Evolutionary conservation across 208 protist species (phyloP).

Genomic region (Blastocrithidia nonstop): DNA sequence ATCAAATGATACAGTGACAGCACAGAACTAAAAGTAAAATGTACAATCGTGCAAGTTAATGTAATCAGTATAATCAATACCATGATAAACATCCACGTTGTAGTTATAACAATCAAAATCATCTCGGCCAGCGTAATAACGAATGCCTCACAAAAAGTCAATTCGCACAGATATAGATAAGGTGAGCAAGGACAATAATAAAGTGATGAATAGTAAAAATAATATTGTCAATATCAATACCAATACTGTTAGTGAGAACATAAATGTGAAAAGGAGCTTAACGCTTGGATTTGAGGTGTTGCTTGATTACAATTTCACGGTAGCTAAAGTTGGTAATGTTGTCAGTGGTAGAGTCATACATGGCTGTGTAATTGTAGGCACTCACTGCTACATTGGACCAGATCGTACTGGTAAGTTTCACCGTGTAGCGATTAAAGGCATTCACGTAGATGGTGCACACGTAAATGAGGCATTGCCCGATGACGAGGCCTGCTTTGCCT

Average conservation of each 20-base stretch:
- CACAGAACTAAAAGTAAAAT: no score
- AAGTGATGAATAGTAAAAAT: no score
- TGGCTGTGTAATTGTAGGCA: conserved; percentile 76
- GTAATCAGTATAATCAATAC: no score
- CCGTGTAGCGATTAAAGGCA: conserved; percentile 59
- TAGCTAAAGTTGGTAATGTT: conserved; percentile 86
- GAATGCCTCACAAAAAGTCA: no score
- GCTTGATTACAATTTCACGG: conserved; percentile 54
- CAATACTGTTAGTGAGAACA: conserved; percentile 11
- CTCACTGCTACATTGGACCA: conserved; percentile 85
- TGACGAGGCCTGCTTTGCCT: conserved; percentile 85
- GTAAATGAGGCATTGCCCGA: conserved; percentile 74
- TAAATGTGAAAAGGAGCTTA: conserved; percentile 8
- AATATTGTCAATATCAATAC: not conserved
- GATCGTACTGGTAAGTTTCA: conserved; percentile 79
- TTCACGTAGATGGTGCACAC: conserved; percentile 87
- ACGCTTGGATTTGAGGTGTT: conserved; percentile 71
- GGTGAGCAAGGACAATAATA: no score
- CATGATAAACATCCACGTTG: no score
- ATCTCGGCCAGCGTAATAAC: no score
- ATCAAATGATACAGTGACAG: no score
- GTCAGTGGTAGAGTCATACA: conserved; percentile 82
- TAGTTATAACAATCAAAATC: no score
- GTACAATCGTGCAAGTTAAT: no score
- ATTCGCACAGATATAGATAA: no score